Conservation (phyloP, 2,329 filamentous ascomycete species). For the Tolypocladium amazonense region DNA sequence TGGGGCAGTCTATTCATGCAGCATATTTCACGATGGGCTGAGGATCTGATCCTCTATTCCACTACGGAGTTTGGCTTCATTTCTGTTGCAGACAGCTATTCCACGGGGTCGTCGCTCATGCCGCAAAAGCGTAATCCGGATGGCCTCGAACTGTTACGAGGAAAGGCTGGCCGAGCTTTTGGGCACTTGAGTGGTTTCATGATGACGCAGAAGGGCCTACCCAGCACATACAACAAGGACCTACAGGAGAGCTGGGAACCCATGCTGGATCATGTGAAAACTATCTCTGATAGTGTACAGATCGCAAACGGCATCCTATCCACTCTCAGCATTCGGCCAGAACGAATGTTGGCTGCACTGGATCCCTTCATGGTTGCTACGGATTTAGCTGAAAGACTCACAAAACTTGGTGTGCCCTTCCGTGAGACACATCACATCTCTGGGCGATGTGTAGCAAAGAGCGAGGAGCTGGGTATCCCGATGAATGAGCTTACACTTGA, state of each 20-base stretch:
- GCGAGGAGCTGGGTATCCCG: slow-evolving; percentile 36
- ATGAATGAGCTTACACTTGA: slow-evolving; percentile 61
- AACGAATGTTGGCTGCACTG: slow-evolving; percentile 69
- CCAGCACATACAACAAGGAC: slow-evolving; percentile 84
- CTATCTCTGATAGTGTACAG: slow-evolving; percentile 67
- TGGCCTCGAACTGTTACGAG: slow-evolving; percentile 59
- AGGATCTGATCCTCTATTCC: slow-evolving; percentile 80
- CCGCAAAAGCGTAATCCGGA: slow-evolving; percentile 60
- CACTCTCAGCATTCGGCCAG: slow-evolving; percentile 57
- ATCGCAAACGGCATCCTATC: slow-evolving; percentile 74
- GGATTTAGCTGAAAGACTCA: slow-evolving; percentile 57
- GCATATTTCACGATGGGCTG: slow-evolving; percentile 70
- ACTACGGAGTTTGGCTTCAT: slow-evolving; percentile 69
- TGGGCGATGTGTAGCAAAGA: slow-evolving; percentile 43
- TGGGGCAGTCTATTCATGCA: slow-evolving; percentile 71
- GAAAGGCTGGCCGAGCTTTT: slow-evolving; percentile 66
- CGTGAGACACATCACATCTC: slow-evolving; percentile 72
- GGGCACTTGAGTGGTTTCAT: slow-evolving; percentile 71
- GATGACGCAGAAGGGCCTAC: slow-evolving; percentile 61
- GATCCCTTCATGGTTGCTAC: slow-evolving; percentile 76
- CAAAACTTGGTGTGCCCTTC: slow-evolving; percentile 71
- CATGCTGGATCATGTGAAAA: slow-evolving; percentile 78
- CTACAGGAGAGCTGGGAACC: slow-evolving; percentile 81
- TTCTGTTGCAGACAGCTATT: slow-evolving; percentile 67
- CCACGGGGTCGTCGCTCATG: slow-evolving; percentile 67